These are phyloP conservation scores for Mortierella sp. DNA, from an alignment of 371 early-diverging fungal genomes.

Conservation along the genomic window DNA sequence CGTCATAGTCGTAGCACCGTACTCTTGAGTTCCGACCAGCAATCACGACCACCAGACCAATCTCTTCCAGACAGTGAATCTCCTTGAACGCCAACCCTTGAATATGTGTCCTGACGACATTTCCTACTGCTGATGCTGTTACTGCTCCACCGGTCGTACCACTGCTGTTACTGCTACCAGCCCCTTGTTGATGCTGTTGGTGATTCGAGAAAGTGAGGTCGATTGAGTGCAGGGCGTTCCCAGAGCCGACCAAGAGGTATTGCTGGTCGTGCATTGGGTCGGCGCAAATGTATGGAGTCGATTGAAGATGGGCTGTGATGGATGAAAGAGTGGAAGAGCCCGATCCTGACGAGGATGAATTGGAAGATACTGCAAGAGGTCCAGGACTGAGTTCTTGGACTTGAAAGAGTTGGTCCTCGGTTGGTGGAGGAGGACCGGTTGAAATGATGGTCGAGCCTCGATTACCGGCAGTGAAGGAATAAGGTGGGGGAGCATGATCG, in stretches of 20 bases:
- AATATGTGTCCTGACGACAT: conserved; percentile 40
- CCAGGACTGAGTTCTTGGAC: conserved; percentile 15
- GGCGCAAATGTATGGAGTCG: conserved; percentile 35
- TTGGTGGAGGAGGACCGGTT: conserved; percentile 14
- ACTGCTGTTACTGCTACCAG: background rate
- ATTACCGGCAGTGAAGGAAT: conserved; percentile 21
- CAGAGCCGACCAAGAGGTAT: conserved; percentile 51
- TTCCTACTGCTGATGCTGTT: no score
- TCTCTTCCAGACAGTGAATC: conserved; percentile 52
- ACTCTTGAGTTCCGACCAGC: conserved; percentile 49
- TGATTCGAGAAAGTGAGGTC: conserved; percentile 44
- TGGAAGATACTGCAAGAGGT: background rate
- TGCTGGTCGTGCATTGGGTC: conserved; percentile 57
- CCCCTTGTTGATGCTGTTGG: conserved; percentile 5
- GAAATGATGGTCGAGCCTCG: conserved; percentile 42
- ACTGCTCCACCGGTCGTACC: background rate
- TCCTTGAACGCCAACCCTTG: conserved; percentile 49
- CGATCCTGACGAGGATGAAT: background rate
- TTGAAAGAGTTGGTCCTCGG: conserved; percentile 25
- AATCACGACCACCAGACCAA: conserved; percentile 50
- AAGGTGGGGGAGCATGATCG: conserved; percentile 39
- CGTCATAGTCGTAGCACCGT: conserved; percentile 52
- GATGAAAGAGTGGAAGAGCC: background rate
- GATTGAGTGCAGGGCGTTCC: conserved; percentile 48
- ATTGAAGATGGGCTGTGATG: conserved; percentile 4